A percentile compares a stretch with the other conserved stretches of the same genome.
These are phyloP conservation scores for Phytophthora cajani DNA, from an alignment of 352 stramenopile genomes.

Conservation along the genomic window DNA sequence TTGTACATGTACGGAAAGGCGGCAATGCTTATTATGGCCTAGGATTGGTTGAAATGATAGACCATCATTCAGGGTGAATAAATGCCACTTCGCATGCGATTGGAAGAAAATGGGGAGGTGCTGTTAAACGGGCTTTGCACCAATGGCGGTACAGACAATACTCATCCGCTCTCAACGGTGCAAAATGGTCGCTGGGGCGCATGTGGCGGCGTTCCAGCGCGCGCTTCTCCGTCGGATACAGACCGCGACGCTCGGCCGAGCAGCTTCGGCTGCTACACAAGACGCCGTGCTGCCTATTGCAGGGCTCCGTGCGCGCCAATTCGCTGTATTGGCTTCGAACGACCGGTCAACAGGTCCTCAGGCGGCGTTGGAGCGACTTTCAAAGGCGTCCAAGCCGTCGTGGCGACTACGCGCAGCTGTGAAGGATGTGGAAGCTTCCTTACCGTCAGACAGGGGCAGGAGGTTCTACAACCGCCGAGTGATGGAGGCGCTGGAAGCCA, in stretches of 20 bases:
- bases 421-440: slow-evolving; percentile 21
- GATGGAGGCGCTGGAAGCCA: slow-evolving; percentile 34
- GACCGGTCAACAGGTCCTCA: background rate
- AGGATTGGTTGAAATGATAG: slow-evolving; percentile 20
- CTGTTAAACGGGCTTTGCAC: background rate
- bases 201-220: slow-evolving; percentile 21
- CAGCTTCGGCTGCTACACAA: background rate
- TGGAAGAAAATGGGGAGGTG: background rate
- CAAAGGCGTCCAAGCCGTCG: slow-evolving; percentile 21
- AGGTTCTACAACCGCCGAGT: slow-evolving; percentile 59
- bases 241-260: background rate
- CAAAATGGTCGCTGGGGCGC: slow-evolving; percentile 14
- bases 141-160: slow-evolving; percentile 5
- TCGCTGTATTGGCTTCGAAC: slow-evolving; percentile 24
- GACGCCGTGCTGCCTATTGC: background rate
- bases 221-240: slow-evolving; percentile 24
- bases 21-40: background rate
- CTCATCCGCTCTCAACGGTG: background rate
- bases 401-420: slow-evolving; percentile 24
- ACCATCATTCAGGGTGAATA: slow-evolving; percentile 27
- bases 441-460: slow-evolving; percentile 37
- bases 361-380: slow-evolving; percentile 17
- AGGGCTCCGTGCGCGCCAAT: slow-evolving; percentile 18
- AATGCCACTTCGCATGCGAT: background rate
- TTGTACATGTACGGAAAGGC: too few species aligned